These are phyloP conservation scores for Rubia peregrina DNA, from an alignment of 305 asterid species.

Conservation along the genomic window DNA sequence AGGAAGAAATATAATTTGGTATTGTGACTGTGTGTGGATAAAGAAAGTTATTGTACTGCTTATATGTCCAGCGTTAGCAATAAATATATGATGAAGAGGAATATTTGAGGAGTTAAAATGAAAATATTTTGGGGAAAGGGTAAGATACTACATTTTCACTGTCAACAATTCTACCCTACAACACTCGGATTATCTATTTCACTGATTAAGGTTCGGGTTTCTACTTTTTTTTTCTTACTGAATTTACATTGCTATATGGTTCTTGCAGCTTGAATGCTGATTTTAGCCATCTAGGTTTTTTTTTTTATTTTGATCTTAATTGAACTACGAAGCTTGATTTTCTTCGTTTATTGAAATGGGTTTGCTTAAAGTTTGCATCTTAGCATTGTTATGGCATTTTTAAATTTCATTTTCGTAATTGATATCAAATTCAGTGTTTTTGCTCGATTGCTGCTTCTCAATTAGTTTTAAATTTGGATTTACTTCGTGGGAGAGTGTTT, in stretches of 20 bases:
- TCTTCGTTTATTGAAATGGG: slow-evolving; percentile 19
- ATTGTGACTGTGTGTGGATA: too few relatives aligned
- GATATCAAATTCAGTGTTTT: slow-evolving; percentile 16
- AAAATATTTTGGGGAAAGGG: too few relatives aligned
- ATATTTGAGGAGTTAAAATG: too few relatives aligned
- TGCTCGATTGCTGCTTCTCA: slow-evolving; percentile 7
- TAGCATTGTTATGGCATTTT: neutral
- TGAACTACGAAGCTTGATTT: neutral
- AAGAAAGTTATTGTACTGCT: too few relatives aligned
- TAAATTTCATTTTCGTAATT: slow-evolving; percentile 6
- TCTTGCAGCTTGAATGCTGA: slow-evolving; percentile 11
- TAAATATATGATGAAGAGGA: too few relatives aligned
- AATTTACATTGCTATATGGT: slow-evolving; percentile 15
- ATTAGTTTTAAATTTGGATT: slow-evolving; percentile 7
- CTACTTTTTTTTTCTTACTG: neutral
- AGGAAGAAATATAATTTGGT: too few relatives aligned
- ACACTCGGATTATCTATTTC: slow-evolving; percentile 11
- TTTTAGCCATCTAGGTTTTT: slow-evolving; percentile 19
- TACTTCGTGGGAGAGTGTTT: neutral
- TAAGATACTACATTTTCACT: slow-evolving; percentile 11
- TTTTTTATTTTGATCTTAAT: slow-evolving; percentile 18
- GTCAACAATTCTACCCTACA: slow-evolving; percentile 9
- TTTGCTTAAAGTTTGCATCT: slow-evolving; percentile 19
- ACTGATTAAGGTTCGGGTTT: slow-evolving; percentile 26
- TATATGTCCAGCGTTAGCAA: too few relatives aligned